Conservation (phyloP, 2,329 filamentous ascomycete species). For the Fusarium burgessii region DNA sequence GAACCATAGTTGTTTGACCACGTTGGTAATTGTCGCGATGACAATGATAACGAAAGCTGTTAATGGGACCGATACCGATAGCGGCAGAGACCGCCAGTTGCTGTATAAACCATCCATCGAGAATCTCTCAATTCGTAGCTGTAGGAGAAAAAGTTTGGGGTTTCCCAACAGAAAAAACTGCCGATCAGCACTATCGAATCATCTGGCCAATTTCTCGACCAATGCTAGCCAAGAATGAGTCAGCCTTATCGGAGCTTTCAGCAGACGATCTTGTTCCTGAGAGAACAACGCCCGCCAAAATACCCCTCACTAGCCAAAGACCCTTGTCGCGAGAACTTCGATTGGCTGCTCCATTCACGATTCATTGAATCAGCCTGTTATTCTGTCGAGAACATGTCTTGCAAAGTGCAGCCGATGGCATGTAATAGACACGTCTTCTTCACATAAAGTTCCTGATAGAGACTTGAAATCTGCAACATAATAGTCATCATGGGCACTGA, state of each 20-base stretch:
- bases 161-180: not conserved
- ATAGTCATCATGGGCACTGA: no score
- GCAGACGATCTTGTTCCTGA: not conserved
- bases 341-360: not conserved
- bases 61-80: conserved; percentile 50
- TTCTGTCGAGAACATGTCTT: not conserved
- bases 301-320: not conserved
- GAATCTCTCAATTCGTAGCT: accelerated
- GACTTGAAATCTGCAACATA: no score
- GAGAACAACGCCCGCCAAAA: not conserved
- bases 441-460: no score
- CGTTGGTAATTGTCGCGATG: conserved; percentile 77
- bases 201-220: not conserved
- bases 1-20: conserved; percentile 81
- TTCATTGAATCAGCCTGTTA: not conserved
- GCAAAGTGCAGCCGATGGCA: not conserved
- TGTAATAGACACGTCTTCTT: not conserved
- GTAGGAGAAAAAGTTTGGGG: not conserved
- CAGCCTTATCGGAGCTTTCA: conserved; percentile 1
- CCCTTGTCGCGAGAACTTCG: not conserved
- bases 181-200: conserved; percentile 3
- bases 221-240: not conserved
- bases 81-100: conserved; percentile 14
- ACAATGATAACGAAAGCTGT: conserved; percentile 58
- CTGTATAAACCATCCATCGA: conserved; percentile 11